A percentile compares a stretch with the other conserved stretches of the same genome.
Evolutionary conservation across 768 basidiomycete species (phyloP).

Genomic region (Sarcodon aspratus): DNA sequence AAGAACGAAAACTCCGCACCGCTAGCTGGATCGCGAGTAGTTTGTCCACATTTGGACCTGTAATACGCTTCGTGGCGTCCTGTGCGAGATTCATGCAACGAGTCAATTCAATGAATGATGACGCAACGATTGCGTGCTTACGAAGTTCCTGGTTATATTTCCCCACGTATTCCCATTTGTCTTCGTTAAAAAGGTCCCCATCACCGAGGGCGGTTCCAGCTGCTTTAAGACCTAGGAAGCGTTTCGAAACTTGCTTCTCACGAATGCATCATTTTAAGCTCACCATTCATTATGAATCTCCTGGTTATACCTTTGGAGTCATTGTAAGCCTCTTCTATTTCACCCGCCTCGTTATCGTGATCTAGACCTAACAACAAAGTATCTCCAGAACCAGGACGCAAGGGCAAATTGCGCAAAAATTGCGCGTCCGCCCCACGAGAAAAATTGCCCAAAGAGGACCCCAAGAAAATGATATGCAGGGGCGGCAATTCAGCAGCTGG

Average conservation of each 20-base stretch:
- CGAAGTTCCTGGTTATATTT: constrained; percentile 44
- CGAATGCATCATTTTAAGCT: neutral
- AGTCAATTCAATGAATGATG: neutral
- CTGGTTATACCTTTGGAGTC: constrained; percentile 64
- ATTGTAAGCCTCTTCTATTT: constrained; percentile 82
- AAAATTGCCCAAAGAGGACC: constrained; percentile 91
- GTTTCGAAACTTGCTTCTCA: neutral
- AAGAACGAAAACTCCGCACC: constrained; percentile 39
- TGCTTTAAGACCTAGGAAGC: constrained; percentile 32
- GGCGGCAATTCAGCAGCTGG: constrained; percentile 36
- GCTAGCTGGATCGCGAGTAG: constrained; percentile 36
- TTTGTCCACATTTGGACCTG: constrained; percentile 51
- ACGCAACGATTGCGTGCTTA: constrained; percentile 14
- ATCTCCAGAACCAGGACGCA: constrained; percentile 65
- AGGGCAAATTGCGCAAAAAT: constrained; percentile 72
- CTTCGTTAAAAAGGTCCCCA: constrained; percentile 47
- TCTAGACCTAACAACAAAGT: constrained; percentile 89
- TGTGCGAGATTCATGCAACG: constrained; percentile 14
- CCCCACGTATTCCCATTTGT: constrained; percentile 67
- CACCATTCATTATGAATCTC: constrained; percentile 74
- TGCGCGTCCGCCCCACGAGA: constrained; percentile 48
- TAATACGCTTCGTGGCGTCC: constrained; percentile 83
- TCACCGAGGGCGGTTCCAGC: constrained; percentile 63
- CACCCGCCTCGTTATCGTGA: constrained; percentile 57
- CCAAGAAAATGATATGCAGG: constrained; percentile 83